A percentile compares a stretch with the other conserved stretches of the same genome.
These are phyloP conservation scores for Pleurotus tuoliensis DNA, from an alignment of 768 basidiomycete genomes.

Conservation along the genomic window DNA sequence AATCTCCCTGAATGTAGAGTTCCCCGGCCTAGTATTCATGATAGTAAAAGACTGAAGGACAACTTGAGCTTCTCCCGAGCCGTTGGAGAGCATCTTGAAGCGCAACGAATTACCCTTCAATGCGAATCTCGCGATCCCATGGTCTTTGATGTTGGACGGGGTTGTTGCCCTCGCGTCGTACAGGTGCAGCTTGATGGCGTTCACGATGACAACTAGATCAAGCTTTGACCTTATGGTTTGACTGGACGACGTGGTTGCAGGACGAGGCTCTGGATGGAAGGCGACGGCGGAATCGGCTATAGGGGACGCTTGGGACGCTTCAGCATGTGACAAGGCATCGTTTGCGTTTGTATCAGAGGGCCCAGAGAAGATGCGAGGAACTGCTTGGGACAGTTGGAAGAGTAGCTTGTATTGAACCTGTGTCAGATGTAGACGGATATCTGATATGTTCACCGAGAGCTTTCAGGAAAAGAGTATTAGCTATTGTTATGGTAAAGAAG, in stretches of 20 bases:
- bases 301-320: constrained; percentile 7
- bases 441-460: constrained; percentile 74
- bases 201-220: constrained; percentile 70
- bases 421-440: constrained; percentile 80
- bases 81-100: constrained; percentile 77
- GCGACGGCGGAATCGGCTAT: constrained; percentile 23
- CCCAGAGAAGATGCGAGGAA: constrained; percentile 59
- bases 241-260: constrained; percentile 18
- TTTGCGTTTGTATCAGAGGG: constrained; percentile 31
- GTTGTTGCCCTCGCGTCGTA: constrained; percentile 67
- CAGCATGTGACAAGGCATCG: constrained; percentile 16
- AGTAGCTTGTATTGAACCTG: constrained; percentile 79
- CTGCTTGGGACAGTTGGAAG: constrained; percentile 59
- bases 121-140: constrained; percentile 84
- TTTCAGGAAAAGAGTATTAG: constrained; percentile 22
- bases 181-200: constrained; percentile 77
- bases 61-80: constrained; percentile 83
- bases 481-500: neutral
- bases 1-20: constrained; percentile 88
- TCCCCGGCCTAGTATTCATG: constrained; percentile 79
- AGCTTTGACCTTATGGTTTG: constrained; percentile 55
- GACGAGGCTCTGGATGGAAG: constrained; percentile 60
- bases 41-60: constrained; percentile 89
- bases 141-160: constrained; percentile 57
- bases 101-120: constrained; percentile 76